Conservation (phyloP, 345 rosid species). For the Ailanthus altissimus region DNA sequence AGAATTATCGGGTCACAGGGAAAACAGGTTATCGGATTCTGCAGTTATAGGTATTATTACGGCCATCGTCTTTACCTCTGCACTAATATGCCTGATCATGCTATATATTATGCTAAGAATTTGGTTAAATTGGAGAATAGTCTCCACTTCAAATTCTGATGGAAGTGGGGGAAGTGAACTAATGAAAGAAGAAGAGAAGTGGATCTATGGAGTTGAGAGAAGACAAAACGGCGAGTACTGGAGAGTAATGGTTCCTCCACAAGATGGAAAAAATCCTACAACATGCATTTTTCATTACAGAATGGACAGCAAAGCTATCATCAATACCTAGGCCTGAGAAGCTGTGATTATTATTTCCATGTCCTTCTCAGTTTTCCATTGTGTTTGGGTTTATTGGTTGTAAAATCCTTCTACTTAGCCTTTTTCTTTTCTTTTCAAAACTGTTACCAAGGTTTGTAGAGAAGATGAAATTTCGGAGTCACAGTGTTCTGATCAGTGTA, state of each 20-base stretch:
- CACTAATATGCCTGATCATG: slow-evolving; percentile 59
- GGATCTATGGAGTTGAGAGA: slow-evolving; percentile 4
- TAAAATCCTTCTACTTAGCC: not conserved
- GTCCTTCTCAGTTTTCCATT: not conserved
- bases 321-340: slow-evolving; percentile 25
- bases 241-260: slow-evolving; percentile 43
- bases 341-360: not conserved
- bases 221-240: slow-evolving; percentile 42
- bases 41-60: slow-evolving; percentile 45
- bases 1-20: slow-evolving; percentile 25
- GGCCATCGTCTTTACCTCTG: slow-evolving; percentile 60
- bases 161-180: slow-evolving; percentile 32
- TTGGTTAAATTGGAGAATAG: slow-evolving; percentile 64
- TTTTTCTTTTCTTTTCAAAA: no score
- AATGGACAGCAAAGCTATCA: slow-evolving; percentile 33
- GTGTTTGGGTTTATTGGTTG: not conserved
- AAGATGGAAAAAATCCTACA: slow-evolving; percentile 29
- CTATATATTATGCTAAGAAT: slow-evolving; percentile 66
- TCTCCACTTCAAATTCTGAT: slow-evolving; percentile 40
- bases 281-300: slow-evolving; percentile 45
- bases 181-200: slow-evolving; percentile 27
- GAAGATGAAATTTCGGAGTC: not conserved
- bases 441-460: not conserved
- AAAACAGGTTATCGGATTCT: slow-evolving; percentile 37
- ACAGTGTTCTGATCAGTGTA: not conserved